Conservation (phyloP, 306 rosid genomes). For the Delonix regia region DNA sequence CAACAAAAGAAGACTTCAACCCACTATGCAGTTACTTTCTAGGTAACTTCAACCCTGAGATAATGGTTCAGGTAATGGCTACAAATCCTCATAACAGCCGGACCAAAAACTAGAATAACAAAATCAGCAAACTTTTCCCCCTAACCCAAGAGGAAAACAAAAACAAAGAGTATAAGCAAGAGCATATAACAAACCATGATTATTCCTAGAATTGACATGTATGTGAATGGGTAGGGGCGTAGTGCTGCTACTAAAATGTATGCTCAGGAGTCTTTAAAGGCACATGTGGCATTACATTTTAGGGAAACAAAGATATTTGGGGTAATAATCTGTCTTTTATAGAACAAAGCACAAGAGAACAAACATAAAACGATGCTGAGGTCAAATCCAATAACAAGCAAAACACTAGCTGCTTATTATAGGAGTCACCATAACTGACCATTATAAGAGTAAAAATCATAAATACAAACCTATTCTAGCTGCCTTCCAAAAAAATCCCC, state of each 20-base stretch:
- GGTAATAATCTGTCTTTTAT: neutral
- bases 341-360: neutral
- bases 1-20: neutral
- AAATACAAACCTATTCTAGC: conserved; percentile 62
- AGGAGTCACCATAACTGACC: neutral
- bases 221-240: neutral
- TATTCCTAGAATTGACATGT: conserved; percentile 3
- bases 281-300: neutral
- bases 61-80: neutral
- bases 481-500: conserved; percentile 77
- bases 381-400: neutral
- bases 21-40: neutral
- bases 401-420: neutral
- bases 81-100: neutral
- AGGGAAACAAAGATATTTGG: neutral
- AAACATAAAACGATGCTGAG: neutral
- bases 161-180: neutral
- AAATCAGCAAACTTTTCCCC: neutral
- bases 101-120: neutral
- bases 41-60: neutral
- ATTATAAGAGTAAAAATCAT: neutral
- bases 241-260: neutral
- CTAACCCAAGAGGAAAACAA: neutral
- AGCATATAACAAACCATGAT: neutral
- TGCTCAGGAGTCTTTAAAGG: neutral